Base-by-base conservation (phyloP, 192 early-diverging fungal genomes). In the Coemansia sp. region DNA sequence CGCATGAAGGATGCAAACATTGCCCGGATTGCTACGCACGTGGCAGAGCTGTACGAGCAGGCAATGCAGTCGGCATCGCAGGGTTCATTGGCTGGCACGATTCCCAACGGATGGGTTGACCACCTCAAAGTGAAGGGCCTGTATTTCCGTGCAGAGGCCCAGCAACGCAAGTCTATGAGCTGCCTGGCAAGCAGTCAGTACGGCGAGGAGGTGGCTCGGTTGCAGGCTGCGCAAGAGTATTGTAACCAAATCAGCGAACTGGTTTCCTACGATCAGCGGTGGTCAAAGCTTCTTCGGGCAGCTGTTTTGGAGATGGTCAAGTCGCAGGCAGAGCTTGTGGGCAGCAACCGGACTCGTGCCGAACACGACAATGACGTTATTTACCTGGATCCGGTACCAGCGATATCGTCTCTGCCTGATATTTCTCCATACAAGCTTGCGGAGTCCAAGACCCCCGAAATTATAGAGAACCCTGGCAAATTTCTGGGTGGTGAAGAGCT, bases 341-440 rank as follows among this genome's bases (percentile, higher is more conserved):
- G 62, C 61, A 65, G 73, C 48, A 87, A 87, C 51, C 64, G 86
- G 8, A 67, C 65, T 3, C 66, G 85, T 1, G 93, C 93, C 12
- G 87, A 89, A 45, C 93, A 91, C 75, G 95, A 97, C 66, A 97
- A 97, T 54, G 91, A 95, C 66, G 85, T 93, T 43, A 93, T 97
- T 18, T 94, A 97, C 70, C 66, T 94, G 53, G 88, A 94, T 26
- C 82, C 81, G 0, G 86, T 97, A 1, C 93, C 93, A 1, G 66
- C 82, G 9, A 53, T 81, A 4, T 80, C 85, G 8, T 52, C 86
- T 8, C 70, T 97, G 0, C 48, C 81, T 4, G 38, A 85, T 4
- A 88, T 97, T 51, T 68, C 72, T 48, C 84, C 78, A 23, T 89
- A 87, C 24, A 84, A 86, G 38, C 88, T 97, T 87, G 90, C 92